A percentile compares a stretch with the other conserved stretches of the same genome.
Conservation (phyloP, 176 grass and related monocot species). For the Paspalum notatum region DNA sequence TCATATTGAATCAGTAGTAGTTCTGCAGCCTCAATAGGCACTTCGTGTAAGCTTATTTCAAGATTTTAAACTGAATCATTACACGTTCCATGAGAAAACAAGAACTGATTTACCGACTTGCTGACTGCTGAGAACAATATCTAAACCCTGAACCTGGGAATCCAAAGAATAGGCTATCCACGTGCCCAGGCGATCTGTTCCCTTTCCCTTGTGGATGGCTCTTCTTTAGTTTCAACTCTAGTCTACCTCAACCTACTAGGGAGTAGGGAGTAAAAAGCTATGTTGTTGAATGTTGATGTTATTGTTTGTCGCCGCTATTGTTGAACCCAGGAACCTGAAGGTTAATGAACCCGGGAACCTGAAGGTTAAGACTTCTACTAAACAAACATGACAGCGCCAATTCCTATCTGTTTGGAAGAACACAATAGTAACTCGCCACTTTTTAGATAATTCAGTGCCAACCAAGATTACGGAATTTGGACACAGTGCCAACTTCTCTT, state of each 20-base stretch:
- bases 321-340: neutral
- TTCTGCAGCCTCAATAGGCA: conserved; percentile 31
- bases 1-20: neutral
- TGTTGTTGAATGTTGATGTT: too few species aligned
- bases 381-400: neutral
- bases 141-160: conserved; percentile 7
- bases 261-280: too few species aligned
- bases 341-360: neutral
- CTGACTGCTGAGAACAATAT: neutral
- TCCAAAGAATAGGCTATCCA: too few species aligned
- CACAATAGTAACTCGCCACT: neutral
- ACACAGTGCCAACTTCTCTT: neutral
- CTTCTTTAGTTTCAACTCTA: too few species aligned
- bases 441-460: neutral
- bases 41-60: conserved; percentile 18
- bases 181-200: too few species aligned
- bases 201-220: too few species aligned
- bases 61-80: conserved; percentile 4
- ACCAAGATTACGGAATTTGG: neutral
- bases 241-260: too few species aligned
- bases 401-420: neutral
- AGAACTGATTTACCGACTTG: neutral
- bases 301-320: too few species aligned
- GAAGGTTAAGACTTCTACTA: neutral
- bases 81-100: neutral